Evolutionary conservation across 2,329 filamentous ascomycete genomes (phyloP).

Genomic region (Canariomyces notabilis): DNA sequence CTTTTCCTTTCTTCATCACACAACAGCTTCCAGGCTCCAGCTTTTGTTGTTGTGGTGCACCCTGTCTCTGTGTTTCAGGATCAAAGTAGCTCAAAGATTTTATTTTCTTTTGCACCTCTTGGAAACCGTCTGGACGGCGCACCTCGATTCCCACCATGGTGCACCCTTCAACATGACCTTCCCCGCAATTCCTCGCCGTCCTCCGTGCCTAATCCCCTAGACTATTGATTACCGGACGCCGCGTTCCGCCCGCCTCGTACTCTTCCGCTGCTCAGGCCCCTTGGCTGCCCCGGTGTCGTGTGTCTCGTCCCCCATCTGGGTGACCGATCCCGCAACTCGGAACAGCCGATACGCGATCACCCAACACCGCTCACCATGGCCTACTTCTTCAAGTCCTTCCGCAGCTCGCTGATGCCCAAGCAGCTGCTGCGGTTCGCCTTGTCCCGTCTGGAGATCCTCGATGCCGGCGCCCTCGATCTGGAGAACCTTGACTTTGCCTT

Average conservation of each 20-base stretch:
- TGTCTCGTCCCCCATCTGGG: not conserved
- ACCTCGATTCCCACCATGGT: slow-evolving; percentile 15
- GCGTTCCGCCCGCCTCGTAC: not conserved
- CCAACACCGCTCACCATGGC: slow-evolving; percentile 49
- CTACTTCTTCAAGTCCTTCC: slow-evolving; percentile 62
- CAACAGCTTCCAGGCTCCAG: too few species aligned
- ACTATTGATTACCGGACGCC: slow-evolving; percentile 7
- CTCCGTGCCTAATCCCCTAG: slow-evolving; percentile 7
- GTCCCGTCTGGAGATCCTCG: slow-evolving; percentile 76
- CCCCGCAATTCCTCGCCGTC: slow-evolving; percentile 13
- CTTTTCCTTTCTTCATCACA: slow-evolving; percentile 1
- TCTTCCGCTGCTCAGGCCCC: not conserved
- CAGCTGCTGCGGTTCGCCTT: slow-evolving; percentile 82
- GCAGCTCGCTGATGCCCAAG: slow-evolving; percentile 75
- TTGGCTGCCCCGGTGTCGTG: not conserved
- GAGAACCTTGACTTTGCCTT: slow-evolving; percentile 80
- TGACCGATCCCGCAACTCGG: not conserved
- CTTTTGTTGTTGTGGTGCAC: slow-evolving; percentile 1
- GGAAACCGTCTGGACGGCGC: not conserved
- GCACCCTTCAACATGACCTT: slow-evolving; percentile 23
- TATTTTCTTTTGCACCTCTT: not conserved
- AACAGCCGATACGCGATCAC: slow-evolving; percentile 4
- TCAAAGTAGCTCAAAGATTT: not conserved
- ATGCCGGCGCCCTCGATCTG: slow-evolving; percentile 79
- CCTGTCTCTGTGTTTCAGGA: not conserved